Percentiles rank a stretch among this genome's conserved stretches.
phyloP scores from a whole-genome alignment of 2,329 filamentous ascomycete genomes.

The Calonectria pseudoturangicola region DNA sequence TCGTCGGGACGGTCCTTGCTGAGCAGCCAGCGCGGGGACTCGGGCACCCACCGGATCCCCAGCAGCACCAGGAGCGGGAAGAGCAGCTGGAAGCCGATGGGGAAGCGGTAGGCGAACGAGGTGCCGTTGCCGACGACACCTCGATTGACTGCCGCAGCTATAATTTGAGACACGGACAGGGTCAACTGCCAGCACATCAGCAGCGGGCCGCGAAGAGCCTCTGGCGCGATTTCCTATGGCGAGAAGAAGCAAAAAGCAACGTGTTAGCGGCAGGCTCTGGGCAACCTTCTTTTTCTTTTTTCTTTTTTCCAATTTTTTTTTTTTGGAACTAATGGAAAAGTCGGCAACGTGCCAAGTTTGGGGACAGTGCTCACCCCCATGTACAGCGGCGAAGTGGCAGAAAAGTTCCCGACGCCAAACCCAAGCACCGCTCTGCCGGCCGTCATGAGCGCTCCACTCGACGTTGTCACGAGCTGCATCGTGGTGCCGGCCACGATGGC shows the following conservation, averaged over 20 bases:
- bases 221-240: conserved; percentile 56
- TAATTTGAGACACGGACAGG: conserved; percentile 60
- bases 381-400: conserved; percentile 61
- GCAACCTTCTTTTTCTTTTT: not conserved
- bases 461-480: conserved; percentile 53
- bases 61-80: conserved; percentile 50
- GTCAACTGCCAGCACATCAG: conserved; percentile 64
- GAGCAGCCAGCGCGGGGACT: conserved; percentile 58
- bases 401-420: conserved; percentile 61
- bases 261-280: not conserved
- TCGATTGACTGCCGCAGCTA: conserved; percentile 59
- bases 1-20: conserved; percentile 63
- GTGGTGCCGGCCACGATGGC: conserved; percentile 53
- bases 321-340: conserved; percentile 12
- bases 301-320: too few relatives aligned
- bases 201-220: conserved; percentile 57
- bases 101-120: conserved; percentile 58
- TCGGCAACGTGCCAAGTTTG: conserved; percentile 17
- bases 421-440: conserved; percentile 52
- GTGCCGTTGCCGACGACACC: conserved; percentile 55
- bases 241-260: conserved; percentile 8
- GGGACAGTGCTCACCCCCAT: conserved; percentile 54
- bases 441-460: conserved; percentile 49
- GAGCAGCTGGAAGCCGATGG: conserved; percentile 57
- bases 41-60: conserved; percentile 52